Evolutionary conservation across 768 basidiomycete species (phyloP).

Genomic region (Ephemerocybe angulata): DNA sequence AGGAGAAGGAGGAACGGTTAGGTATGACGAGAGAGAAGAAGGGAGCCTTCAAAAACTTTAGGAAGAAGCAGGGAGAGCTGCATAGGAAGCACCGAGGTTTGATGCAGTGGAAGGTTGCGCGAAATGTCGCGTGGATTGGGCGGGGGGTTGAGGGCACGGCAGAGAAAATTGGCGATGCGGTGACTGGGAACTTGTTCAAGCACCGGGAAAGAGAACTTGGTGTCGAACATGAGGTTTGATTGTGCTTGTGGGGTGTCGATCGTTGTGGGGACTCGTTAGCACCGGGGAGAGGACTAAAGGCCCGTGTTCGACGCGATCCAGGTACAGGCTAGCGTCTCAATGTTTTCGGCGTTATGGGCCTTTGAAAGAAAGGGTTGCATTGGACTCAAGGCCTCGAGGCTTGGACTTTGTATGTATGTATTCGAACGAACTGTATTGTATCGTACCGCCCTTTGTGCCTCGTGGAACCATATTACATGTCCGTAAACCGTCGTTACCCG

Average conservation of each 20-base stretch:
- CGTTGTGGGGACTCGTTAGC: not conserved
- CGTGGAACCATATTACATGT: no score
- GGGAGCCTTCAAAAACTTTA: slow-evolving; percentile 38
- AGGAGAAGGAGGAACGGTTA: not conserved
- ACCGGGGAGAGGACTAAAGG: no score
- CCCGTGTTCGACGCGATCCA: no score
- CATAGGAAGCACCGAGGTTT: slow-evolving; percentile 57
- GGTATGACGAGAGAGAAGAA: slow-evolving; percentile 19
- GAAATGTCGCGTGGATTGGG: slow-evolving; percentile 56
- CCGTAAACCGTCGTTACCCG: no score
- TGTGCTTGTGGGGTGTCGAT: not conserved
- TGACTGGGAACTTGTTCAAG: slow-evolving; percentile 35
- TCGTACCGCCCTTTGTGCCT: no score
- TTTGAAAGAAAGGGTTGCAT: no score
- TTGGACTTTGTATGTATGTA: no score
- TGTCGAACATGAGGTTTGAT: slow-evolving; percentile 39
- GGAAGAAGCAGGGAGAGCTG: slow-evolving; percentile 39
- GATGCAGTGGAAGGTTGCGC: slow-evolving; percentile 56
- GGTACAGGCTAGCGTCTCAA: no score
- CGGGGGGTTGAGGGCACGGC: slow-evolving; percentile 45
- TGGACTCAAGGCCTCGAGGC: no score
- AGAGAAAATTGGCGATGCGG: slow-evolving; percentile 36
- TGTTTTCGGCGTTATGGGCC: no score
- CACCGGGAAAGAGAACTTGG: slow-evolving; percentile 27
- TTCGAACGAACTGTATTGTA: no score